Evolutionary conservation across 345 rosid genomes (phyloP).

Genomic region (Populus alba): DNA sequence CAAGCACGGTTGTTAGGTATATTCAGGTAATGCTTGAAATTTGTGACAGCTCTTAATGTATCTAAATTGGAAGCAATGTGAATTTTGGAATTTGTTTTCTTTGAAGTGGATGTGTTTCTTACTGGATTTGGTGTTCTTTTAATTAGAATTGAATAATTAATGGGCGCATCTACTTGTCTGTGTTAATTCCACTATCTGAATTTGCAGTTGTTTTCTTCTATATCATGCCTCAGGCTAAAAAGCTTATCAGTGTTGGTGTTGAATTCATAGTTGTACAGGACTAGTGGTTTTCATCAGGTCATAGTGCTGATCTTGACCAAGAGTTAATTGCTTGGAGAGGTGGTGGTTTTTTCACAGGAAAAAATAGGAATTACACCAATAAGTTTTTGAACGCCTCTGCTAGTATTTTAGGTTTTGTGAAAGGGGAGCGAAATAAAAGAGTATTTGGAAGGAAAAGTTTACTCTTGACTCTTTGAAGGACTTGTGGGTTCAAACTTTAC

Average conservation of each 20-base stretch:
- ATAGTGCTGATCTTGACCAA: not conserved
- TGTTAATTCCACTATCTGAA: not conserved
- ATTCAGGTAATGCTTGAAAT: conserved; percentile 52
- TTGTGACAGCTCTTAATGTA: not conserved
- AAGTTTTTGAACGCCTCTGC: not conserved
- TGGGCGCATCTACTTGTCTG: not conserved
- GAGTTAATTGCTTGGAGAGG: not conserved
- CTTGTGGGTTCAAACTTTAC: not conserved
- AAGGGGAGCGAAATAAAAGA: not conserved
- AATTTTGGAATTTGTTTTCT: not conserved
- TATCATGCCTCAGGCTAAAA: not conserved
- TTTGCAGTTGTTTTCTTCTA: not conserved
- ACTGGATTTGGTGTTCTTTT: not conserved
- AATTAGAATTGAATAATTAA: not conserved
- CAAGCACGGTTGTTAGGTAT: conserved; percentile 86
- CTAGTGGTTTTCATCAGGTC: not conserved
- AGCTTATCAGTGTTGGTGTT: not conserved
- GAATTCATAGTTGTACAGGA: not conserved
- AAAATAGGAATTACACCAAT: not conserved
- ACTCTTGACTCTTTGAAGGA: not conserved
- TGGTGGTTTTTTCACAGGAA: not conserved
- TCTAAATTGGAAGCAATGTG: not conserved
- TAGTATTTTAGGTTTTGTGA: not conserved
- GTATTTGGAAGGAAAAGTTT: not conserved
- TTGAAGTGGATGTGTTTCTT: not conserved